Percentiles rank a stretch among this genome's conserved stretches.
Conservation (phyloP, 768 basidiomycete genomes). For the Podaxis sp. region DNA sequence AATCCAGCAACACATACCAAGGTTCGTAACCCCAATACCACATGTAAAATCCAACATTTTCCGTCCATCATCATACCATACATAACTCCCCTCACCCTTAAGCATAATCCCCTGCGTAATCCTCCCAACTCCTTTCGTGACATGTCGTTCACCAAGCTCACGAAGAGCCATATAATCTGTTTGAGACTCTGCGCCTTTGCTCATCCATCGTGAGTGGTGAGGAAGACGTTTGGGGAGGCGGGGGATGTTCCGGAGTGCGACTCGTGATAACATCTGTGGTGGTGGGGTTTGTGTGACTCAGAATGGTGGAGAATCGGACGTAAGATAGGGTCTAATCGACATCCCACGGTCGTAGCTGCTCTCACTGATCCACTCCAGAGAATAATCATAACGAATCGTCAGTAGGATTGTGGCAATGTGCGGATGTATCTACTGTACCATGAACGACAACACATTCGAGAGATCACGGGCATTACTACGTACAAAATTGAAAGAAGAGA, state of each 20-base stretch:
- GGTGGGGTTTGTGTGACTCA: not conserved
- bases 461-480: too few species aligned
- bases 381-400: too few species aligned
- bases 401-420: too few species aligned
- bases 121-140: conserved; percentile 46
- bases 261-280: not conserved
- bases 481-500: too few species aligned
- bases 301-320: too few species aligned
- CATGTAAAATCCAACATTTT: conserved; percentile 82
- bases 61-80: conserved; percentile 70
- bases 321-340: too few species aligned
- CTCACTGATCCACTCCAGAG: too few species aligned
- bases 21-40: conserved; percentile 85
- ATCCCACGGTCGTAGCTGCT: too few species aligned
- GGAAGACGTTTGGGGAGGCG: not conserved
- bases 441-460: too few species aligned
- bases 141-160: conserved; percentile 43
- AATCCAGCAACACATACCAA: conserved; percentile 49
- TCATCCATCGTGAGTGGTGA: not conserved
- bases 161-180: conserved; percentile 26
- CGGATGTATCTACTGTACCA: too few species aligned
- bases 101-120: conserved; percentile 57
- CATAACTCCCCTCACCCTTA: conserved; percentile 73
- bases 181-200: not conserved
- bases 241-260: not conserved